Evolutionary conservation across 495 filamentous ascomycete genomes (phyloP).

Genomic region (Schizothecium vesticola): DNA sequence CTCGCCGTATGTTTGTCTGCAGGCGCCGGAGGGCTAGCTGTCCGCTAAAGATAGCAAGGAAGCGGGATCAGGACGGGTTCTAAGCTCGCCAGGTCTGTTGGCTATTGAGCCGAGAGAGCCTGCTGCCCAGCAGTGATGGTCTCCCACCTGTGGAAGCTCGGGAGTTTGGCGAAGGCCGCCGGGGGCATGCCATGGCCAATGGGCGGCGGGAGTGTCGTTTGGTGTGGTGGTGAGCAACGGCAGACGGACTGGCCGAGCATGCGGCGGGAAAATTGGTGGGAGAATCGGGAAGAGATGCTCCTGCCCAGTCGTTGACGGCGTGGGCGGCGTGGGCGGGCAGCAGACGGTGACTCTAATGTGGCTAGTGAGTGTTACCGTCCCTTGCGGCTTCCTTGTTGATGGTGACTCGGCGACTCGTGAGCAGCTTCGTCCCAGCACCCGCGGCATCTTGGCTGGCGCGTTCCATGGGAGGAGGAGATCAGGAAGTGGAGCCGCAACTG

Average conservation of each 20-base stretch:
- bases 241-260: background rate
- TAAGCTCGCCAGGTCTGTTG: background rate
- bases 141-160: background rate
- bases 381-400: background rate
- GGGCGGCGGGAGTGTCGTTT: background rate
- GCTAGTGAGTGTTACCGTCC: background rate
- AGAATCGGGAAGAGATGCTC: background rate
- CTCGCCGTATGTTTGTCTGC: conserved; percentile 4
- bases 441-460: background rate
- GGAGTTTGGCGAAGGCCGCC: background rate
- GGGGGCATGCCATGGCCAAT: background rate
- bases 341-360: background rate
- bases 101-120: background rate
- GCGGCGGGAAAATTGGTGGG: background rate
- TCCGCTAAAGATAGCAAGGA: conserved; percentile 11
- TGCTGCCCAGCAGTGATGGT: background rate
- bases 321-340: background rate
- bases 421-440: background rate
- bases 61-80: background rate
- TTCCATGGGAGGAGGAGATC: background rate
- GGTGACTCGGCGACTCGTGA: background rate
- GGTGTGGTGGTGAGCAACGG: background rate
- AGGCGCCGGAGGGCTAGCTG: background rate
- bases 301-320: background rate
- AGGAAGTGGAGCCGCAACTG: conserved; percentile 4